Base-by-base conservation (phyloP, 345 rosid species). In the Salix purpurea region DNA sequence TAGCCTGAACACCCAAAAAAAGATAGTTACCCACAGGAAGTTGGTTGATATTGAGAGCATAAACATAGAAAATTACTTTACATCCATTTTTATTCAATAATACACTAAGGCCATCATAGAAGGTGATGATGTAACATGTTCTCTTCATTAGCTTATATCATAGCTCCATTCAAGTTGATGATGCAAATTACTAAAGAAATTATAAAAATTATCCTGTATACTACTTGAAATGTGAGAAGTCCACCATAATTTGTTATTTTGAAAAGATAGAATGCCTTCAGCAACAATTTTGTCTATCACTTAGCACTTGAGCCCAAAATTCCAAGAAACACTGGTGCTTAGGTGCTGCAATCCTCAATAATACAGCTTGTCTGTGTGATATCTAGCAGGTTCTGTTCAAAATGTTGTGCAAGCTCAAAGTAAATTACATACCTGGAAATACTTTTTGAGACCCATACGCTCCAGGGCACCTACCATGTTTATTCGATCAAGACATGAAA, bases 401-500 rank as follows among this genome's bases (percentile, higher is more conserved):
- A 65, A 16, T 65, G 34, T 4, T 32, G 36, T 10, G 10, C 16
- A 16, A 21, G 80, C 13, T 12, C 16, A 21, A 14, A n/a, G 70
- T 26, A 44, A 69, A 64, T 18, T 14, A 72, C 76, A 66, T 74
- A 88, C 99, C 97, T 92, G 99, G 79, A 95, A 93, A 89, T 93
- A 95, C 67, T 90, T 90, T 76, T 82, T 83, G 66, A 95, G 94
- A 60, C 89, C 92, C 93, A 93, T 84, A 21, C 84, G 87, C 60
- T 93, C 92, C 54, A 95, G 86, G 46, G 93, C 87, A 62, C 78
- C 86, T 4, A 90, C 86, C 97, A 94, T 90, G 83, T 78, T 91
- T 74, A 80, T 90, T 42, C 97, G 88, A 80, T 93, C 96, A 69
- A 95, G 90, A 81, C 93, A 86, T 70, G 99, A 93, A 78, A 95